Conservation (phyloP, 2,329 filamentous ascomycete species). For the Arthroderma sp. region DNA sequence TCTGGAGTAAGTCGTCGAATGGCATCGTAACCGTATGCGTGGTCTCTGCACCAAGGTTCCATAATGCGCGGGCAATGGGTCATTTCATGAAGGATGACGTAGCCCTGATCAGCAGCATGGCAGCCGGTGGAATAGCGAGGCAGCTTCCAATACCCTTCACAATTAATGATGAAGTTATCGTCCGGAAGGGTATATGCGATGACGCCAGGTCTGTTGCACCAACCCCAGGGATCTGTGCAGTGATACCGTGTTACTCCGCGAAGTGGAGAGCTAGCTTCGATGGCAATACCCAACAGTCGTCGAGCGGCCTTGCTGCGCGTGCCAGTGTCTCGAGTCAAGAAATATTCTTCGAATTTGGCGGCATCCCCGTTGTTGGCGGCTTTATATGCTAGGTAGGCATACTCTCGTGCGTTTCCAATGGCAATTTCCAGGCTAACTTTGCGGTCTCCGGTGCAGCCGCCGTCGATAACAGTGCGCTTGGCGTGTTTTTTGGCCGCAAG, state of each 20-base stretch:
- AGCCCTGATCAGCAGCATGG: conserved; percentile 53
- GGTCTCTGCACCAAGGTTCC: conserved; percentile 45
- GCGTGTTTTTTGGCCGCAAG: conserved; percentile 27
- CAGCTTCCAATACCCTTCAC: conserved; percentile 41
- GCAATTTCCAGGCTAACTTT: conserved; percentile 29
- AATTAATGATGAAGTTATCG: conserved; percentile 47
- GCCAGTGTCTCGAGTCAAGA: conserved; percentile 42
- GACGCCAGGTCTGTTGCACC: conserved; percentile 37
- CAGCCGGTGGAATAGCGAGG: conserved; percentile 38
- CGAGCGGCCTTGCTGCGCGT: conserved; percentile 38
- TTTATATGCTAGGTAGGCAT: conserved; percentile 39
- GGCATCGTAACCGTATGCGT: conserved; percentile 45
- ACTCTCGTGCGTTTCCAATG: conserved; percentile 39
- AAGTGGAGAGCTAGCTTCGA: conserved; percentile 42
- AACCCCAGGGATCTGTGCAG: conserved; percentile 45
- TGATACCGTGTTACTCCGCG: conserved; percentile 41
- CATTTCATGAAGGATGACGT: conserved; percentile 52
- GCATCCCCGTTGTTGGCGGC: conserved; percentile 36
- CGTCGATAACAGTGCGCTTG: conserved; percentile 5
- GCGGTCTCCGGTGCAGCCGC: conserved; percentile 41
- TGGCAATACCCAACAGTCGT: conserved; percentile 40
- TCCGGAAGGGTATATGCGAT: conserved; percentile 50
- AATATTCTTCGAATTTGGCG: conserved; percentile 46
- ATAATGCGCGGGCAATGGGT: conserved; percentile 47
- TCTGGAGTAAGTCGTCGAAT: conserved; percentile 31